phyloP scores from a whole-genome alignment of 1,284 basidiomycete genomes.

The Irpex lacteus region DNA sequence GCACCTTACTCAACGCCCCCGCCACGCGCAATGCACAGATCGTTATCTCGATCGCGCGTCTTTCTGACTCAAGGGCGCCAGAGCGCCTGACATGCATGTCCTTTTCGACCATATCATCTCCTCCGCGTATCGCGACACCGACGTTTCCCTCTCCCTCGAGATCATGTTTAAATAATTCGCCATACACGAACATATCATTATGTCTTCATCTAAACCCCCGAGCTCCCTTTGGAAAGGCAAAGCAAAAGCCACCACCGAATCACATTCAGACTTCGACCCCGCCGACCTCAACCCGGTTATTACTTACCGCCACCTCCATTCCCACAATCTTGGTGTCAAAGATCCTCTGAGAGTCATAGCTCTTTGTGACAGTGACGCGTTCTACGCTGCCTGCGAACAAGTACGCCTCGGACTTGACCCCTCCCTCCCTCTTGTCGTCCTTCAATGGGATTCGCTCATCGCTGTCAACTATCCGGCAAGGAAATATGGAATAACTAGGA shows the following conservation, averaged over 20 bases:
- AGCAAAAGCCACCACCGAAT: conserved; percentile 39
- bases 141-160: neutral
- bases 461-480: conserved; percentile 97
- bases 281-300: conserved; percentile 61
- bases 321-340: conserved; percentile 59
- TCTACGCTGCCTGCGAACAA: conserved; percentile 91
- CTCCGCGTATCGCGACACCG: neutral
- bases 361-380: conserved; percentile 92
- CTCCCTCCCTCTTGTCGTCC: conserved; percentile 81
- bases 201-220: conserved; percentile 7
- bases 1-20: neutral
- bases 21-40: neutral
- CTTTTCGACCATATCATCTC: neutral
- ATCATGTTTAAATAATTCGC: neutral
- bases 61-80: neutral
- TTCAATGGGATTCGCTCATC: conserved; percentile 90
- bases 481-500: conserved; percentile 84
- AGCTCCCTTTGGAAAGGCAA: conserved; percentile 46
- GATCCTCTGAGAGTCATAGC: conserved; percentile 80
- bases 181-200: neutral
- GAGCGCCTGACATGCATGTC: neutral
- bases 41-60: neutral
- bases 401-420: conserved; percentile 75
- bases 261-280: conserved; percentile 36
- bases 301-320: conserved; percentile 71